phyloP scores from a whole-genome alignment of 768 basidiomycete genomes.

The Hysterangium stoloniferum region DNA sequence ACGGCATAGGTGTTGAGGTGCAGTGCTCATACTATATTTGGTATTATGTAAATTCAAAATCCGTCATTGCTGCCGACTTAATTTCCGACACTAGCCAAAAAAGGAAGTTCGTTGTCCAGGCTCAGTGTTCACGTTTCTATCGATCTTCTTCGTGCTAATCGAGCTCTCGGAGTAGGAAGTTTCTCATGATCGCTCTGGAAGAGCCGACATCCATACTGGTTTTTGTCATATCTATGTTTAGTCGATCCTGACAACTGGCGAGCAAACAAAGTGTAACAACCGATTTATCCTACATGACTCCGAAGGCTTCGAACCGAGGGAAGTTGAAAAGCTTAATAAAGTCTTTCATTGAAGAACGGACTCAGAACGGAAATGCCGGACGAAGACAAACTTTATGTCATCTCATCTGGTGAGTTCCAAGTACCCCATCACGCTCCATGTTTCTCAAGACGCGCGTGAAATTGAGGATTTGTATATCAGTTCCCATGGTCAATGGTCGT shows the following conservation, averaged over 20 bases:
- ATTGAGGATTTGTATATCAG: conserved; percentile 25
- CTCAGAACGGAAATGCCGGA: conserved; percentile 6
- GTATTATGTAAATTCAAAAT: no score
- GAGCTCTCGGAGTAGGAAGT: conserved; percentile 6
- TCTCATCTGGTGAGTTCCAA: conserved; percentile 21
- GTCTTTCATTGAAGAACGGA: conserved; percentile 20
- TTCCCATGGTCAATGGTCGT: conserved; percentile 19
- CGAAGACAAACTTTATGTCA: conserved; percentile 19
- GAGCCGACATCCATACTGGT: conserved; percentile 19
- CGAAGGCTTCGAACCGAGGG: conserved; percentile 25
- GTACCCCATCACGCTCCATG: neutral
- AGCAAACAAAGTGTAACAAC: conserved; percentile 17
- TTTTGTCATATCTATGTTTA: no score
- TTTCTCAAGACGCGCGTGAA: neutral
- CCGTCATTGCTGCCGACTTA: no score
- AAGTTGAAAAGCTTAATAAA: conserved; percentile 16
- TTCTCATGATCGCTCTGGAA: no score
- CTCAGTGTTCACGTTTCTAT: neutral
- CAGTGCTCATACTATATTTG: no score
- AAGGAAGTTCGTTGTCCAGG: no score
- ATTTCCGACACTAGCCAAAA: no score
- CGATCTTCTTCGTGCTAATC: conserved; percentile 8
- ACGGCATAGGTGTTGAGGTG: no score
- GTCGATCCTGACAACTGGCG: no score
- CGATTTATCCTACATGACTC: conserved; percentile 26